These are phyloP conservation scores for Cryptococcus floricola DNA, from an alignment of 1,284 basidiomycete genomes.

Conservation along the genomic window DNA sequence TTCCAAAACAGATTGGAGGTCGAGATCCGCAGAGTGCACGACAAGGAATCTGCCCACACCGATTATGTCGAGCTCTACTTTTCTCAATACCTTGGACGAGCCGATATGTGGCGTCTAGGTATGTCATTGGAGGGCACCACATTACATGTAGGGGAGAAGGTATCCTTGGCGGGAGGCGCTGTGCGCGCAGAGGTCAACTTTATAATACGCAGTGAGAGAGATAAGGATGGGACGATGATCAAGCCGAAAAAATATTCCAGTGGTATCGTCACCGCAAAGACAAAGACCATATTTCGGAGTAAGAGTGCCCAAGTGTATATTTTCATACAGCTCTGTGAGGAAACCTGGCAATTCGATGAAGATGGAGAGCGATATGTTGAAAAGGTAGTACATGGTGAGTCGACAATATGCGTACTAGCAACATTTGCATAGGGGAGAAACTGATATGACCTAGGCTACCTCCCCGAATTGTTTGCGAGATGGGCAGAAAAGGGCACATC, in stretches of 20 bases:
- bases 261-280: slow-evolving; percentile 73
- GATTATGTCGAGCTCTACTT: slow-evolving; percentile 85
- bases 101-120: slow-evolving; percentile 86
- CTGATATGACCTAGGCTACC: slow-evolving; percentile 54
- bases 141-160: slow-evolving; percentile 60
- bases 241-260: slow-evolving; percentile 58
- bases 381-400: slow-evolving; percentile 75
- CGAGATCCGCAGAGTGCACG: slow-evolving; percentile 51
- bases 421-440: slow-evolving; percentile 11
- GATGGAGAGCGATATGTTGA: slow-evolving; percentile 95
- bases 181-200: slow-evolving; percentile 72
- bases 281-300: slow-evolving; percentile 85
- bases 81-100: slow-evolving; percentile 86
- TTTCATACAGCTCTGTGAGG: slow-evolving; percentile 92
- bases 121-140: slow-evolving; percentile 59
- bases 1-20: slow-evolving; percentile 47
- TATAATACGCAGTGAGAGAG: slow-evolving; percentile 53
- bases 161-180: slow-evolving; percentile 55
- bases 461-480: slow-evolving; percentile 74
- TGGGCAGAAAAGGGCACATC: slow-evolving; percentile 83
- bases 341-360: slow-evolving; percentile 95
- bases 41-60: slow-evolving; percentile 56
- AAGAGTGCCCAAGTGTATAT: slow-evolving; percentile 80
- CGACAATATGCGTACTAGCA: neutral
- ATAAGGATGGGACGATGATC: slow-evolving; percentile 18